Evolutionary conservation across 805 yeast species (phyloP).

Genomic region (Metschnikowia lachancei): DNA sequence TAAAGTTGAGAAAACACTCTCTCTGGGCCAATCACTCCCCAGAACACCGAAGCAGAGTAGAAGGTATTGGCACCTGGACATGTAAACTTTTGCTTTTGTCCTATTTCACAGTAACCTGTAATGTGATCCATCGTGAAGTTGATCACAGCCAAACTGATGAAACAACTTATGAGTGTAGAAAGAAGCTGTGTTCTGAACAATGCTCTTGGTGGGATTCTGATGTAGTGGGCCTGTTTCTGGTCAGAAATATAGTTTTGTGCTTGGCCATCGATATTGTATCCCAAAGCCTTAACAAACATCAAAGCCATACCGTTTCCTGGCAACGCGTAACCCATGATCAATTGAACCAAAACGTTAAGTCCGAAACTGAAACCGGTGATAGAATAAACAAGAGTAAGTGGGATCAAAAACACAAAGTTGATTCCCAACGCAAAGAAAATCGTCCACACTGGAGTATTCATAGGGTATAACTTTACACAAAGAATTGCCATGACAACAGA

Average conservation of each 20-base stretch:
- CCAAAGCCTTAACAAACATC: constrained; percentile 47
- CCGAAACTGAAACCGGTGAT: constrained; percentile 38
- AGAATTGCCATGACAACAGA: constrained; percentile 37
- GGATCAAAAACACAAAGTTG: constrained; percentile 39
- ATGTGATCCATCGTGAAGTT: constrained; percentile 42
- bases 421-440: constrained; percentile 38
- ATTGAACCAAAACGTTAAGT: constrained; percentile 43
- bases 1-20: constrained; percentile 17
- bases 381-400: constrained; percentile 38
- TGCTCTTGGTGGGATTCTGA: constrained; percentile 40
- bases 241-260: constrained; percentile 48
- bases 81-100: constrained; percentile 30
- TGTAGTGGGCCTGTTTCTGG: constrained; percentile 44
- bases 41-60: constrained; percentile 43
- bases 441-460: constrained; percentile 46
- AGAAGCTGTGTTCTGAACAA: constrained; percentile 42
- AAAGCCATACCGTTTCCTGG: constrained; percentile 49
- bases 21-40: constrained; percentile 41
- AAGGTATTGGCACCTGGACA: constrained; percentile 43
- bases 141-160: constrained; percentile 40
- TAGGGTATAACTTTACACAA: constrained; percentile 37
- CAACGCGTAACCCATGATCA: constrained; percentile 42
- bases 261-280: constrained; percentile 47
- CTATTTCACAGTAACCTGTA: constrained; percentile 32
- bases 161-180: constrained; percentile 41